Conservation (phyloP, 129 eudicot genomes). For the Lactuca sativa region DNA sequence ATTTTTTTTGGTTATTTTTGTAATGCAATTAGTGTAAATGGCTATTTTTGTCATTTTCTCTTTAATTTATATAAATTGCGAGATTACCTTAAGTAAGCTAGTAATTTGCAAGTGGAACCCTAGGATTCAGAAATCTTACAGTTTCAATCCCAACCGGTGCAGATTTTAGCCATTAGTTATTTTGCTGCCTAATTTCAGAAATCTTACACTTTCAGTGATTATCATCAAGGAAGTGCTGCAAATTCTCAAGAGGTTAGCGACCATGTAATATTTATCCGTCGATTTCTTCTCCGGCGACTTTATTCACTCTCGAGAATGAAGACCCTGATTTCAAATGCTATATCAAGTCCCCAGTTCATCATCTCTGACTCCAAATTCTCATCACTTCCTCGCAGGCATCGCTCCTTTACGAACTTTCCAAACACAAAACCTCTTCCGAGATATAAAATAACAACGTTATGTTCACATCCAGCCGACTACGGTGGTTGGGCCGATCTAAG, state of each 20-base stretch:
- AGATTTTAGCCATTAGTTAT: neutral
- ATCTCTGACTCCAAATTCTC: slow-evolving; percentile 31
- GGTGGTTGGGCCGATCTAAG: slow-evolving; percentile 77
- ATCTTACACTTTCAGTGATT: neutral
- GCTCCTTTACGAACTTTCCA: slow-evolving; percentile 21
- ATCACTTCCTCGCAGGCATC: slow-evolving; percentile 31
- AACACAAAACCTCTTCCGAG: slow-evolving; percentile 21
- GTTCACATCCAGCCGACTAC: slow-evolving; percentile 43
- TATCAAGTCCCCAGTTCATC: slow-evolving; percentile 22
- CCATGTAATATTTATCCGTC: slow-evolving; percentile 22
- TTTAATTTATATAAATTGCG: too few relatives aligned
- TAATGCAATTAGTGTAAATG: too few relatives aligned
- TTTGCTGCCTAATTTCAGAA: neutral
- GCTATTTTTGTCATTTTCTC: too few relatives aligned
- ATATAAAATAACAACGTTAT: slow-evolving; percentile 26
- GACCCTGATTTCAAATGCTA: slow-evolving; percentile 32
- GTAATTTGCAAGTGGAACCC: too few relatives aligned
- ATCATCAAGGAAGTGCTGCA: slow-evolving; percentile 6
- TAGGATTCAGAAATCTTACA: neutral
- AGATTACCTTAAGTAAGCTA: too few relatives aligned
- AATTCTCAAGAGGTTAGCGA: slow-evolving; percentile 1
- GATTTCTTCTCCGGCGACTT: slow-evolving; percentile 17
- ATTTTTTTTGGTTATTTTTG: too few relatives aligned
- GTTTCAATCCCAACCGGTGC: neutral
- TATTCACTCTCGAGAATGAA: slow-evolving; percentile 32